Conservation (phyloP, 257 asterid species). For the Solanum dulcamara region DNA sequence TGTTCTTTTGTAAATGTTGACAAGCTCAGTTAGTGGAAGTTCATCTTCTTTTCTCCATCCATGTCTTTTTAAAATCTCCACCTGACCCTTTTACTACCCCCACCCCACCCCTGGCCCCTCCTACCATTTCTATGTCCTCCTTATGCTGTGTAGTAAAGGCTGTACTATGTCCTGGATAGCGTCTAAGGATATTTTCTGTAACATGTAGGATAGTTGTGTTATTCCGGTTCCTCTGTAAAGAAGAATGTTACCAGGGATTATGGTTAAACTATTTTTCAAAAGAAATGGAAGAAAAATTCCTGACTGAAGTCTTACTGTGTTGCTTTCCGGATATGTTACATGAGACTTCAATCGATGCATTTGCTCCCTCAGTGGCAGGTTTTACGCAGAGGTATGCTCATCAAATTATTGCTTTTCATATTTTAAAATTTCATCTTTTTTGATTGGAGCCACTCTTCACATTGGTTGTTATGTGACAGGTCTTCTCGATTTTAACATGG, state of each 20-base stretch:
- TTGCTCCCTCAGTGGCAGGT: not conserved
- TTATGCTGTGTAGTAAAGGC: not conserved
- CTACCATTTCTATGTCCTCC: not conserved
- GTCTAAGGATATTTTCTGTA: not conserved
- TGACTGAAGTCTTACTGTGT: not conserved
- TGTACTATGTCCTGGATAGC: not conserved
- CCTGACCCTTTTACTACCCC: not conserved
- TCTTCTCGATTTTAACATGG: not conserved
- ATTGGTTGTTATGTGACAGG: not conserved
- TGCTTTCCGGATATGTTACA: not conserved
- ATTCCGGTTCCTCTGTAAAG: not conserved
- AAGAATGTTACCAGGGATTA: not conserved
- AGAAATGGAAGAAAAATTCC: not conserved
- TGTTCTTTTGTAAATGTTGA: constrained; percentile 11
- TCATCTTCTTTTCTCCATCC: not conserved
- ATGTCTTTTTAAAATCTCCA: not conserved
- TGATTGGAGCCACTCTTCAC: not conserved
- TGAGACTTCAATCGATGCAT: not conserved
- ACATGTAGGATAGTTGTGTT: not conserved
- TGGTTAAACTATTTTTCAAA: not conserved
- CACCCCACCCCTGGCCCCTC: not conserved
- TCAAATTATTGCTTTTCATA: not conserved
- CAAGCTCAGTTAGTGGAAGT: constrained; percentile 10
- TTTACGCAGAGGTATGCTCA: not conserved
- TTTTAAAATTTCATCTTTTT: not conserved